phyloP scores from a whole-genome alignment of 1,284 basidiomycete genomes.

The Leccinum fallax region DNA sequence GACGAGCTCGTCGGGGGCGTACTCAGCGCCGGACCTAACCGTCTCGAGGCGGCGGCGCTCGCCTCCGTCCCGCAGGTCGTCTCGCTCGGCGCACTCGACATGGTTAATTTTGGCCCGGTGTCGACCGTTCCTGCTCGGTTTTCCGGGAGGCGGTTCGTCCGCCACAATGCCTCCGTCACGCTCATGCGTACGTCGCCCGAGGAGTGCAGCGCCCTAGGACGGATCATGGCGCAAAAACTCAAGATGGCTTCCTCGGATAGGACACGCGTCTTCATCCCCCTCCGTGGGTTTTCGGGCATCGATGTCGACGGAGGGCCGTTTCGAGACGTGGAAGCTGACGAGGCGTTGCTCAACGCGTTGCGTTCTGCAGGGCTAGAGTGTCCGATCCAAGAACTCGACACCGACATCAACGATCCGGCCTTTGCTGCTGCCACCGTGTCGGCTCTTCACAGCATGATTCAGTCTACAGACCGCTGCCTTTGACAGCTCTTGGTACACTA shows the following conservation, averaged over 20 bases:
- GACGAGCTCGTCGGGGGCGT: conserved; percentile 34
- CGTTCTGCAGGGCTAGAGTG: conserved; percentile 19
- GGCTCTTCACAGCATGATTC: conserved; percentile 28
- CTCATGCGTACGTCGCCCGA: conserved; percentile 33
- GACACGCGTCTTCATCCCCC: conserved; percentile 29
- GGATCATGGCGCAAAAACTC: conserved; percentile 26
- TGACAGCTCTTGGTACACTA: neutral
- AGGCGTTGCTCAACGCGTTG: conserved; percentile 21
- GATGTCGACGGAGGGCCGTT: conserved; percentile 25
- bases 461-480: neutral
- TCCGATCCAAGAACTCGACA: conserved; percentile 23
- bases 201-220: conserved; percentile 27
- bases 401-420: conserved; percentile 29
- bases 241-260: conserved; percentile 14
- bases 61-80: too few species aligned
- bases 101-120: conserved; percentile 34
- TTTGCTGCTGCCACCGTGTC: conserved; percentile 21
- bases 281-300: conserved; percentile 28
- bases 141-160: conserved; percentile 14
- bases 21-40: conserved; percentile 26
- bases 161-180: conserved; percentile 31
- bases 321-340: conserved; percentile 28
- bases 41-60: conserved; percentile 19
- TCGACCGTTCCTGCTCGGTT: conserved; percentile 25
- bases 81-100: conserved; percentile 20